Evolutionary conservation across 1,139 yeast species (phyloP).

Genomic region (Scheffersomyces insectosa): DNA sequence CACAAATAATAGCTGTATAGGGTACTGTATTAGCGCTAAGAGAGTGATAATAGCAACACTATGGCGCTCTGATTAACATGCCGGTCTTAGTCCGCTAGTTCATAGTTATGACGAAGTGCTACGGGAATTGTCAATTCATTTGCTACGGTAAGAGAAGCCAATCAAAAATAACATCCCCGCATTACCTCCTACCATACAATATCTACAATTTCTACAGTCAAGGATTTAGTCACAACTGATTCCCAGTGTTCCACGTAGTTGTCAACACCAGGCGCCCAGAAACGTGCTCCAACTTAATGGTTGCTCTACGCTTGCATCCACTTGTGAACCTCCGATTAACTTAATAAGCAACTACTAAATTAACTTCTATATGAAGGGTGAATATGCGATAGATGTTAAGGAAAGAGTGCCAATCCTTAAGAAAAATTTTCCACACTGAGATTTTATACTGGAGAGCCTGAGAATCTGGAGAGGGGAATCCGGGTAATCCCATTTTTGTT

Average conservation of each 20-base stretch:
- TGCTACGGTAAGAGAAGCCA: not conserved
- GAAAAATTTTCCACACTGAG: not conserved
- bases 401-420: conserved; percentile 9
- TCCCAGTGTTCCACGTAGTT: conserved; percentile 50
- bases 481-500: conserved; percentile 1
- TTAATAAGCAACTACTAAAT: conserved; percentile 15
- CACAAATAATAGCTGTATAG: no score
- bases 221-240: conserved; percentile 54
- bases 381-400: conserved; percentile 49
- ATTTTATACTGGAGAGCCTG: conserved; percentile 1
- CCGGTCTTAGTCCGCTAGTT: no score
- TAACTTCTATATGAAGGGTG: conserved; percentile 35
- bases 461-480: not conserved
- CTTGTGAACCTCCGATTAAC: conserved; percentile 21
- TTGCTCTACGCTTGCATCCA: conserved; percentile 44
- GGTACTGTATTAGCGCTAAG: no score
- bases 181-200: not conserved
- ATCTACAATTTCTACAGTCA: not conserved
- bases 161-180: not conserved
- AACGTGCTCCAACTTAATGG: conserved; percentile 46
- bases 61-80: no score
- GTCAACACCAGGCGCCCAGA: conserved; percentile 62
- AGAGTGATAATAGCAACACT: no score
- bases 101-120: no score
- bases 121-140: no score